A percentile compares a stretch with the other conserved stretches of the same genome.
These are phyloP conservation scores for Aspergillus chevalieri DNA, from an alignment of 2,329 filamentous ascomycete genomes.

Conservation along the genomic window DNA sequence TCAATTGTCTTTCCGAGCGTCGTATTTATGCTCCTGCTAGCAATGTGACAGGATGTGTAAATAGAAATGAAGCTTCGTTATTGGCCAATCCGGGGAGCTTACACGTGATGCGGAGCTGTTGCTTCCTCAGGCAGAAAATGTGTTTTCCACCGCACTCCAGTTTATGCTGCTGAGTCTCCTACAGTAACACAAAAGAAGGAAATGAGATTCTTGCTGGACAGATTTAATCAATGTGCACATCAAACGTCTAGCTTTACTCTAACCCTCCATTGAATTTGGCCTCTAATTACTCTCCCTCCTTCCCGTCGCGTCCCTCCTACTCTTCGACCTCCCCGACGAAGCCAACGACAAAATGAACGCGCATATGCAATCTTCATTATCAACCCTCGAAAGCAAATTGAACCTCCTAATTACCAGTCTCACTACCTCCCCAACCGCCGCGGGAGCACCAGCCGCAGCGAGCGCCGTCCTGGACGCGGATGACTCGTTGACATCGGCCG, in stretches of 20 bases:
- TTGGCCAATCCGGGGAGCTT: not conserved
- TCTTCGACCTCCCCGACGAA: not conserved
- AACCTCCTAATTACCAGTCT: constrained; percentile 37
- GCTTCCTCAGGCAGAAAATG: not conserved
- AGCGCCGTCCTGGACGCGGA: constrained; percentile 37
- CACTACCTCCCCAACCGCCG: constrained; percentile 39
- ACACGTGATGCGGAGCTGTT: not conserved
- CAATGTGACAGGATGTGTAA: no score
- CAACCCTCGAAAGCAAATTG: constrained; percentile 37
- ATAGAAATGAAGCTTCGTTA: not conserved
- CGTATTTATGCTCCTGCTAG: not conserved
- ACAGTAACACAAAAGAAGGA: no score
- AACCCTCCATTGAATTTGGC: not conserved
- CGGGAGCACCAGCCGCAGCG: constrained; percentile 37
- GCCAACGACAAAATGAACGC: constrained; percentile 32
- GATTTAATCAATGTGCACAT: no score
- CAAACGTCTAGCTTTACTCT: no score
- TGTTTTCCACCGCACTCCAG: not conserved
- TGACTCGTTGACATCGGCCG: constrained; percentile 35
- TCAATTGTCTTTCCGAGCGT: not conserved
- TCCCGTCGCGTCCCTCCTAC: not conserved
- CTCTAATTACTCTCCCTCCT: constrained; percentile 2
- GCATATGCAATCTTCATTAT: constrained; percentile 33
- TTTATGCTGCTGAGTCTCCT: no score
- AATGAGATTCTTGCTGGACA: no score